phyloP scores from a whole-genome alignment of 306 rosid genomes.

The Parietaria judaica region DNA sequence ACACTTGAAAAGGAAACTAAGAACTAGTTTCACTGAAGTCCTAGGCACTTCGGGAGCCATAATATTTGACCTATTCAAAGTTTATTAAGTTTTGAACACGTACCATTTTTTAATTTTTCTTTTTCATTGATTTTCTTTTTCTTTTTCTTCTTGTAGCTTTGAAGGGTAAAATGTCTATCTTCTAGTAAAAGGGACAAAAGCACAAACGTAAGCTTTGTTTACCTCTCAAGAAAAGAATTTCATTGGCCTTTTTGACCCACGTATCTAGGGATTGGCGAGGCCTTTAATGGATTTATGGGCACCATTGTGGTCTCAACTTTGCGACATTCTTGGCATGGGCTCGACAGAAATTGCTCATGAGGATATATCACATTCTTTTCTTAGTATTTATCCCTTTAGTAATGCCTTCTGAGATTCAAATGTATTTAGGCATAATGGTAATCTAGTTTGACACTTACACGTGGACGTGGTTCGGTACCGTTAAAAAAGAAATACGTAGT shows the following conservation, averaged over 20 bases:
- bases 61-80: slow-evolving; percentile 11
- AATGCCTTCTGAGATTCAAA: too few relatives aligned
- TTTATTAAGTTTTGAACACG: background rate
- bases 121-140: background rate
- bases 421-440: too few relatives aligned
- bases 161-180: slow-evolving; percentile 1
- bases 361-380: background rate
- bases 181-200: slow-evolving; percentile 5
- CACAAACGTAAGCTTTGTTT: background rate
- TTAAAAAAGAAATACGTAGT: too few relatives aligned
- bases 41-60: slow-evolving; percentile 14
- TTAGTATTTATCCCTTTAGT: background rate
- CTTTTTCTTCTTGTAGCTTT: background rate
- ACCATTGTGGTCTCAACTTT: background rate
- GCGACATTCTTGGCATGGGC: slow-evolving; percentile 13
- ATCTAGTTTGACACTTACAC: too few relatives aligned
- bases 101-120: too few relatives aligned
- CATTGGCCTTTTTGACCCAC: slow-evolving; percentile 5
- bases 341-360: background rate
- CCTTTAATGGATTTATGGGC: slow-evolving; percentile 2
- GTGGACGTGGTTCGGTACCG: too few relatives aligned
- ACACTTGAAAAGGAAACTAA: too few relatives aligned
- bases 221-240: slow-evolving; percentile 2
- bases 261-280: slow-evolving; percentile 2
- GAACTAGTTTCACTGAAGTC: background rate